Percentiles rank a stretch among this genome's conserved stretches.
phyloP scores from a whole-genome alignment of 768 basidiomycete genomes.

The Lyophyllum decastes region DNA sequence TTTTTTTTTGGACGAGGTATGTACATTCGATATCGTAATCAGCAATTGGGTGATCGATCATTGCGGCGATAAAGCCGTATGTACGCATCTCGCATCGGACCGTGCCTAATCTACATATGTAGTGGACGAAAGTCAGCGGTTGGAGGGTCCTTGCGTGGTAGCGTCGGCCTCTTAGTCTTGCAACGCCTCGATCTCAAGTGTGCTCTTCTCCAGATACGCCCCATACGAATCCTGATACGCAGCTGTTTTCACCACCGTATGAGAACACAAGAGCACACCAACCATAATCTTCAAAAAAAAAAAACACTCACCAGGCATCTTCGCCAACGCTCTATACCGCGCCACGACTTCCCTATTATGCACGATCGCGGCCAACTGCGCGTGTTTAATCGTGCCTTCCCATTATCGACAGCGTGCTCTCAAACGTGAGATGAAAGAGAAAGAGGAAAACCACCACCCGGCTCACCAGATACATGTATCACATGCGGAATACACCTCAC shows the following conservation, averaged over 20 bases:
- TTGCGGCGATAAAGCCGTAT: too few relatives aligned
- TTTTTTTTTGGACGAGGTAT: too few relatives aligned
- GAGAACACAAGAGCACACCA: too few relatives aligned
- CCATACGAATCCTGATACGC: conserved; percentile 64
- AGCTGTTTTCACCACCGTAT: conserved; percentile 32
- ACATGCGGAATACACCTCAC: conserved; percentile 69
- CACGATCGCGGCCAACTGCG: conserved; percentile 73
- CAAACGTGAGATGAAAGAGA: background rate
- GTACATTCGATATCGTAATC: too few relatives aligned
- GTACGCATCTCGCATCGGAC: too few relatives aligned
- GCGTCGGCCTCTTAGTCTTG: conserved; percentile 64
- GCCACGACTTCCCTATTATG: conserved; percentile 76
- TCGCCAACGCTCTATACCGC: conserved; percentile 56
- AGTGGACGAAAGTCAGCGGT: too few relatives aligned
- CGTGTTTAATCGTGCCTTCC: conserved; percentile 87
- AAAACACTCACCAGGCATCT: conserved; percentile 56
- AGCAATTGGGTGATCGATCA: too few relatives aligned
- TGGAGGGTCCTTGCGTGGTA: too few relatives aligned
- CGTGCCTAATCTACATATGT: too few relatives aligned
- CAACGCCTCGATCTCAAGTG: conserved; percentile 62
- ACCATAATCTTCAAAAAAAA: too few relatives aligned
- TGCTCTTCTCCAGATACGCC: conserved; percentile 55
- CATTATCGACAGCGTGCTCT: background rate
- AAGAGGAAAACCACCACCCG: background rate
- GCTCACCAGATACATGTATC: conserved; percentile 76